Conservation (phyloP, 495 filamentous ascomycete genomes). For the Staphylotrichum longicolle region DNA sequence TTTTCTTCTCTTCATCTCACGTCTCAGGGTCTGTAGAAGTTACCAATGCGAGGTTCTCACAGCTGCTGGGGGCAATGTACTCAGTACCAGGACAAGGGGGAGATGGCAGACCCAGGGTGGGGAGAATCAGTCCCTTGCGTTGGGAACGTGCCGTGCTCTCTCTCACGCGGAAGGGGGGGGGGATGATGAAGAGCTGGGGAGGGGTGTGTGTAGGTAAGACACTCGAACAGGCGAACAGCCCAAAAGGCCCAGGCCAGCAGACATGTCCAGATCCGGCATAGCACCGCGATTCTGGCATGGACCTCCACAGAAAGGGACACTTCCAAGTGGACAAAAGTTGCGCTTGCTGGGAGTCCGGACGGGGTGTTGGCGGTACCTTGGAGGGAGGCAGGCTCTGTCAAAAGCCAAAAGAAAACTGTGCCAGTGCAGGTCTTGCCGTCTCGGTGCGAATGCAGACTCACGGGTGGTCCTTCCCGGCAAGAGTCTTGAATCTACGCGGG, state of each 20-base stretch:
- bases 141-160: not conserved
- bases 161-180: not conserved
- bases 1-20: not conserved
- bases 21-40: not conserved
- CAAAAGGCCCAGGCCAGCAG: constrained; percentile 18
- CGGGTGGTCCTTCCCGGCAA: not conserved
- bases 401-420: not conserved
- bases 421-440: constrained; percentile 8
- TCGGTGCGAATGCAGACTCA: not conserved
- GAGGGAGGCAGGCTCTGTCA: not conserved
- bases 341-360: not conserved
- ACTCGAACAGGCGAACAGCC: constrained; percentile 11
- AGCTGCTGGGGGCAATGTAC: not conserved
- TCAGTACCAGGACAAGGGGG: constrained; percentile 10
- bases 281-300: constrained; percentile 10
- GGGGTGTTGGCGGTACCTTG: too few species aligned
- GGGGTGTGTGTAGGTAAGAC: constrained; percentile 7
- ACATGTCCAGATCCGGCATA: constrained; percentile 26
- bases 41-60: constrained; percentile 7
- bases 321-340: constrained; percentile 2
- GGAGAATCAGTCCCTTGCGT: not conserved
- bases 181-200: not conserved
- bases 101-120: constrained; percentile 6
- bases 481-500: not conserved
- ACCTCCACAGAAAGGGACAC: constrained; percentile 3